phyloP scores from a whole-genome alignment of 805 yeast species.

The Wickerhamomyces sydowiorum region DNA sequence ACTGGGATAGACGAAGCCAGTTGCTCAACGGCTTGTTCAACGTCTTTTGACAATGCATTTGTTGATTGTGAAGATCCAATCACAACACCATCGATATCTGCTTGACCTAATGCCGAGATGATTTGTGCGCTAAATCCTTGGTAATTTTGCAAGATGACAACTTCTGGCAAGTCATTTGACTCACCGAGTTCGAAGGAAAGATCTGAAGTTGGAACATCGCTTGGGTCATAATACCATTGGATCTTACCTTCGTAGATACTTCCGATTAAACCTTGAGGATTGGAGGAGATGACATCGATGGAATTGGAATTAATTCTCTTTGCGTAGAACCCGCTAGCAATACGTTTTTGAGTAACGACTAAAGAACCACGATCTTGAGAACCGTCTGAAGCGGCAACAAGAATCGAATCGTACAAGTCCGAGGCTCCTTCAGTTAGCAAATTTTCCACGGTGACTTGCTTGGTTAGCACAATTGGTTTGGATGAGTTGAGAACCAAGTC shows the following conservation, averaged over 20 bases:
- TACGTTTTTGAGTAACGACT: slow-evolving; percentile 38
- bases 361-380: slow-evolving; percentile 38
- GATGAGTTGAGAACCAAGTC: slow-evolving; percentile 31
- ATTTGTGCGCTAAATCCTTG: slow-evolving; percentile 37
- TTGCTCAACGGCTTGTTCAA: slow-evolving; percentile 28
- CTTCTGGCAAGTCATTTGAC: slow-evolving; percentile 24
- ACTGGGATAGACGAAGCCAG: slow-evolving; percentile 34
- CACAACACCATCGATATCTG: slow-evolving; percentile 36
- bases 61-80: slow-evolving; percentile 42
- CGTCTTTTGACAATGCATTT: slow-evolving; percentile 38
- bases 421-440: slow-evolving; percentile 46
- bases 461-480: slow-evolving; percentile 45
- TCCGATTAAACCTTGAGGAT: slow-evolving; percentile 46
- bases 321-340: slow-evolving; percentile 44
- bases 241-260: slow-evolving; percentile 39
- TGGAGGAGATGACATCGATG: slow-evolving; percentile 28
- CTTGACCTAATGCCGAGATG: slow-evolving; percentile 26
- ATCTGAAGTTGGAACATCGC: slow-evolving; percentile 3
- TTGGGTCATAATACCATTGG: slow-evolving; percentile 25
- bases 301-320: slow-evolving; percentile 46
- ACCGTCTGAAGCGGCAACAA: slow-evolving; percentile 35
- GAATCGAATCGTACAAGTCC: slow-evolving; percentile 45
- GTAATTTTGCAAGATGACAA: slow-evolving; percentile 37
- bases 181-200: slow-evolving; percentile 7
- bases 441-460: slow-evolving; percentile 46